Conservation (phyloP, 495 filamentous ascomycete genomes). For the Hypoxylon fuscum region DNA sequence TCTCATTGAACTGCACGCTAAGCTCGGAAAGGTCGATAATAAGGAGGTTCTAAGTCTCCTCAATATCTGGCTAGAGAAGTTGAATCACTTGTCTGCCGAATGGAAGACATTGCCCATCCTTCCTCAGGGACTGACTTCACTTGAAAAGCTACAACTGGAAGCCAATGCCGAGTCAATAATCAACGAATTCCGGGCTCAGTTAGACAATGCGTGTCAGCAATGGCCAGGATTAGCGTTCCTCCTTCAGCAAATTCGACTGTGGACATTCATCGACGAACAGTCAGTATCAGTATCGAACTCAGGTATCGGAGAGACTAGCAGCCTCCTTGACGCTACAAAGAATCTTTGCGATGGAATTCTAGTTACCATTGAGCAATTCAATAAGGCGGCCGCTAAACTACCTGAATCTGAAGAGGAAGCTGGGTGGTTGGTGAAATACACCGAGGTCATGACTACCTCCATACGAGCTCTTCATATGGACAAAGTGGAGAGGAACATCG, state of each 20-base stretch:
- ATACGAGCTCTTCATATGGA: slow-evolving; percentile 67
- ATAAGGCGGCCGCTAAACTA: slow-evolving; percentile 54
- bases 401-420: slow-evolving; percentile 65
- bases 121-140: slow-evolving; percentile 62
- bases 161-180: slow-evolving; percentile 57
- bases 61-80: slow-evolving; percentile 57
- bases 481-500: slow-evolving; percentile 56
- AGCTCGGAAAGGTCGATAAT: slow-evolving; percentile 62
- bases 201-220: slow-evolving; percentile 53
- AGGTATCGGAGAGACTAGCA: slow-evolving; percentile 39
- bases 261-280: slow-evolving; percentile 46
- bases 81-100: slow-evolving; percentile 49
- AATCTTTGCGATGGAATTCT: slow-evolving; percentile 71
- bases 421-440: slow-evolving; percentile 70
- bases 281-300: slow-evolving; percentile 4
- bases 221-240: slow-evolving; percentile 71
- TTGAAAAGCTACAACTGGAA: slow-evolving; percentile 52
- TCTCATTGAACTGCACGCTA: slow-evolving; percentile 67
- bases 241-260: slow-evolving; percentile 65
- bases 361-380: slow-evolving; percentile 76
- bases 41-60: slow-evolving; percentile 53
- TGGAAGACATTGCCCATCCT: slow-evolving; percentile 62
- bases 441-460: slow-evolving; percentile 62
- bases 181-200: slow-evolving; percentile 51
- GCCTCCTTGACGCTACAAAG: slow-evolving; percentile 67